Evolutionary conservation across 345 rosid genomes (phyloP), one percentile per base, ranked within the genome.

Genomic region (Combretum micranthum): DNA sequence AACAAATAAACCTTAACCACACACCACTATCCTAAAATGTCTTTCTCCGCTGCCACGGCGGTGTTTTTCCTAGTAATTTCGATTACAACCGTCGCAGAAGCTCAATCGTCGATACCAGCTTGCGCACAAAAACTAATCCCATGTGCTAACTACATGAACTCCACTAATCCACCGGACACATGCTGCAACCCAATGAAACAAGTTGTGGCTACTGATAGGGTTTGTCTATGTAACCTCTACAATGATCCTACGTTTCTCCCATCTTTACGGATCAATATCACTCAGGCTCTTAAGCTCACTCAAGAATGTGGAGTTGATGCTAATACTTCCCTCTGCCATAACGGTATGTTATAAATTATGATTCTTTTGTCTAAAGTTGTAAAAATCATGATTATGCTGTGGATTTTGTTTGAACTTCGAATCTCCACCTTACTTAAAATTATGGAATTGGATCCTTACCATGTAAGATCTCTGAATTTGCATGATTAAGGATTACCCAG

Each of bases 201-300:
- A n/a, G 45, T 47, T 21, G 77, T 68, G 50, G 12, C 0, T 9
- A 73, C 17, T 48, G 44, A 73, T 15, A 52, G 0, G 17, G 1
- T 20, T 16, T 73, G 77, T 62, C 77, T 73, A 50, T 73, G 73
- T 66, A 61, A 3, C 67, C 42, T 73, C 48, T 46, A 64, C 67
- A 68, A 39, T 18, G 20, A 56, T 0, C 77, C 77, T 1, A 59
- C 50, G 12, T 18, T 68, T 20, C 67, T 73, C 15, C 2, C 11
- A 4, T 13, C 51, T n/a, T 0, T 73, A 2, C 57, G 60, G 15
- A 50, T 73, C 56, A 22, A 47, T 55, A 16, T 61, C 67, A 21
- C 50, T 26, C 52, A 52, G 60, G 77, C 67, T 12, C 66, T 53
- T 53, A 37, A 14, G 16, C 65, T 64, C 64, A 61, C 71, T 13